Conservation (phyloP, 208 protist genomes). For the Leishmania guyanensis region DNA sequence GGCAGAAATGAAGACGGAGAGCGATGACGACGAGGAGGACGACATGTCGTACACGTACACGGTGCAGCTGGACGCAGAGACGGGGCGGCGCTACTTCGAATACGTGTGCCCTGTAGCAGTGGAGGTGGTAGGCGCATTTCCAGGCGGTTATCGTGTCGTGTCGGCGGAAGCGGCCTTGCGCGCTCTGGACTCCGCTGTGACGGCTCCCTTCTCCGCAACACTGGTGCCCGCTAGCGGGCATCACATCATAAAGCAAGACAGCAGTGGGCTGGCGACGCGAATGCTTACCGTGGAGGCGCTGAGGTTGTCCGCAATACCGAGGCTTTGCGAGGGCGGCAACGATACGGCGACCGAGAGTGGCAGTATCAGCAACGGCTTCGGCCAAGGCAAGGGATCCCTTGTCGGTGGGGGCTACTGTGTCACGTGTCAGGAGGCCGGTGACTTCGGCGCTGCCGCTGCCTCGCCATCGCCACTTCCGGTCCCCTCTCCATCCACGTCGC, state of each 20-base stretch:
- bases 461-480: neutral
- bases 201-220: neutral
- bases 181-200: neutral
- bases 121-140: slow-evolving; percentile 31
- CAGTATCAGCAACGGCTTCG: neutral
- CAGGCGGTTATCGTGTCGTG: slow-evolving; percentile 16
- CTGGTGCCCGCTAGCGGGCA: neutral
- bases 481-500: neutral
- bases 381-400: neutral
- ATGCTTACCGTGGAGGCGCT: neutral
- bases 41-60: slow-evolving; percentile 35
- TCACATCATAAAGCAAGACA: neutral
- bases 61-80: slow-evolving; percentile 34
- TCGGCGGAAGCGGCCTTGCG: neutral
- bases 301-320: neutral
- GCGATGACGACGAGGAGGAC: slow-evolving; percentile 15
- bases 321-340: neutral
- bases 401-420: neutral
- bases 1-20: neutral
- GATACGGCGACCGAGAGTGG: neutral
- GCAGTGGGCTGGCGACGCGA: neutral
- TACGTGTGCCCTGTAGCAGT: slow-evolving; percentile 49
- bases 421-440: neutral
- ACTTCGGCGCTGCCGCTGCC: neutral
- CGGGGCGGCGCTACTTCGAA: slow-evolving; percentile 36